phyloP scores from a whole-genome alignment of 129 eudicot species.

The Flaveria ramosissima region DNA sequence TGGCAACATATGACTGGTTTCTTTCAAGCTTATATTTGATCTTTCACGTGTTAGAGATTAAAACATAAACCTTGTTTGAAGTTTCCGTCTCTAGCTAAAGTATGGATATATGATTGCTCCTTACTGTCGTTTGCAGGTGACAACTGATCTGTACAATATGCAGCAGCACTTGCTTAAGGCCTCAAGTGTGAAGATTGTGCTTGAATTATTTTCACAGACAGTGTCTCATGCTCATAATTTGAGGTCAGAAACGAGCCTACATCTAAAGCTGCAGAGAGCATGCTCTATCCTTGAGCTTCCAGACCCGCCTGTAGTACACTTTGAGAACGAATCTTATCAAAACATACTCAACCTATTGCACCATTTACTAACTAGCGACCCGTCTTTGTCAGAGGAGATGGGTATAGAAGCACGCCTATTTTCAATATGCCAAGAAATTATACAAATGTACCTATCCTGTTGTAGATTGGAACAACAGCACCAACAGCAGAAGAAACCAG shows the following conservation, averaged over 20 bases:
- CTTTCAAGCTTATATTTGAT: not conserved
- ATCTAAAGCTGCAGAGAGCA: constrained; percentile 64
- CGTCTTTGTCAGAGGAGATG: constrained; percentile 53
- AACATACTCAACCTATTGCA: constrained; percentile 62
- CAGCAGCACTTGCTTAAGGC: constrained; percentile 55
- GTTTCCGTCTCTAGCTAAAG: not conserved
- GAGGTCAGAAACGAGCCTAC: constrained; percentile 50
- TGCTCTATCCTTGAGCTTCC: constrained; percentile 80
- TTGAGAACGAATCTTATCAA: constrained; percentile 84
- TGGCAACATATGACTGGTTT: not conserved
- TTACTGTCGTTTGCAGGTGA: constrained; percentile 50
- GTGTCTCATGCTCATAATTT: constrained; percentile 69
- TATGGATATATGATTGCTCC: not conserved
- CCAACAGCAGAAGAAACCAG: constrained; percentile 35
- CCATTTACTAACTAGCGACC: constrained; percentile 51
- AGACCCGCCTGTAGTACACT: constrained; percentile 84
- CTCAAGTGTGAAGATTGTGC: constrained; percentile 48
- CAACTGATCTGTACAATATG: constrained; percentile 71
- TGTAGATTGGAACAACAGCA: constrained; percentile 47
- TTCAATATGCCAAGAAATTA: constrained; percentile 54
- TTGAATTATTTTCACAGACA: constrained; percentile 57
- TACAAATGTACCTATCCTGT: constrained; percentile 68
- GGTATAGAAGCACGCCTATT: constrained; percentile 61
- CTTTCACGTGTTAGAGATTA: not conserved
- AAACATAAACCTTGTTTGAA: not conserved